Base-by-base conservation (phyloP, 148 eudicot genomes). In the Rhododendron williamsianum region DNA sequence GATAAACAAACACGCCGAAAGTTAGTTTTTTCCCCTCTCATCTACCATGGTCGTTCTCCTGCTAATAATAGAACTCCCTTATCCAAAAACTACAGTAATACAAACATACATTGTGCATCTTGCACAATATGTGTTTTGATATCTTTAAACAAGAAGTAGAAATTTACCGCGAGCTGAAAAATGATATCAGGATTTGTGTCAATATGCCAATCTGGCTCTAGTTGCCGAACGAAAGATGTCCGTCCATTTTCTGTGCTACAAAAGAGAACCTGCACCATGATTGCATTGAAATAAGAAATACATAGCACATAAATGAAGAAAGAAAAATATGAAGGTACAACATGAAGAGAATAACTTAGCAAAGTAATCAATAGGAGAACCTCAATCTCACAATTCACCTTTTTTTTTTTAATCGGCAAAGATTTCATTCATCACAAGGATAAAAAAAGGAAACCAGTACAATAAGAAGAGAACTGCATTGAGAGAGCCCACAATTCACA, bases 131-230 rank as follows among this genome's bases (percentile, higher is more conserved):
- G 18, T 71, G 76, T 33, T 71, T 71, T 71, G 76, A 71, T 33
- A n/a, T 13, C 51, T 33, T 8, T 11, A 21, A 30, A 41, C 18
- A 60, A 58, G 35, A 76, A 82, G 41, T 27, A 15, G 51, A 54
- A 25, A 72, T 71, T 87, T 95, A 97, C 99, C 92, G 98, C 93
- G 77, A 97, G 90, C 87, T 97, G 99, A 74, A 90, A 81, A 87
- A 89, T 65, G 63, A 97, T 93, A 81, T 97, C 99, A 69, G 92
- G 91, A 85, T 90, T 97, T 7, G 98, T 87, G 85, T 97, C 99
- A 78, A 97, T 93, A 89, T 97, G 99, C 99, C 98, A 97, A 87
- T 97, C 99, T 78, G 99, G 98, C 89, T 97, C 99, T 86, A 97
- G 87, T 81, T 97, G 99, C 86, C 99, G 92, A 82, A 97, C 99